Percentiles rank a stretch among this genome's conserved stretches.
Evolutionary conservation across 1,139 yeast species (phyloP).

Genomic region (Scheffersomyces segobiensis): DNA sequence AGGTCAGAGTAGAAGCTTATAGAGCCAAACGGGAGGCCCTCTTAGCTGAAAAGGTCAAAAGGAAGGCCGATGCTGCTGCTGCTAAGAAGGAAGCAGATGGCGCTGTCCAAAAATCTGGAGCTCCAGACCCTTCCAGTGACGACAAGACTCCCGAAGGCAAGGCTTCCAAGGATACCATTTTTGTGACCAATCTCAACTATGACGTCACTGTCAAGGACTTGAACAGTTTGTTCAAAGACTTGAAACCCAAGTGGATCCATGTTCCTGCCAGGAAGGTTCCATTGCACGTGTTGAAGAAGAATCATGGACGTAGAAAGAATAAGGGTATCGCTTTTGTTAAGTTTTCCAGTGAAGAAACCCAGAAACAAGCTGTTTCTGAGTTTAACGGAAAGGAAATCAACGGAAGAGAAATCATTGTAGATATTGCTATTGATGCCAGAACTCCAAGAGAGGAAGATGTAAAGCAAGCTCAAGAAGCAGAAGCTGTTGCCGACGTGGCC

Average conservation of each 20-base stretch:
- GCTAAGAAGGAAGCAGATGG: slow-evolving; percentile 20
- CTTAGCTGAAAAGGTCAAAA: slow-evolving; percentile 26
- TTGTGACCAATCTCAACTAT: slow-evolving; percentile 59
- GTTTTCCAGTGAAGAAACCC: slow-evolving; percentile 48
- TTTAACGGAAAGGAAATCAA: slow-evolving; percentile 53
- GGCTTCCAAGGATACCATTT: slow-evolving; percentile 51
- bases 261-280: slow-evolving; percentile 55
- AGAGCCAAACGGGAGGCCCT: slow-evolving; percentile 30
- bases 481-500: slow-evolving; percentile 3
- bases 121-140: slow-evolving; percentile 11
- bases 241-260: slow-evolving; percentile 55
- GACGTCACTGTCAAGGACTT: slow-evolving; percentile 46
- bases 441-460: slow-evolving; percentile 23
- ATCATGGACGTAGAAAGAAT: slow-evolving; percentile 41
- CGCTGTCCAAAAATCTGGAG: slow-evolving; percentile 9
- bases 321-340: slow-evolving; percentile 67
- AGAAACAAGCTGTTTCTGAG: slow-evolving; percentile 49
- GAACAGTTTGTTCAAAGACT: slow-evolving; percentile 44
- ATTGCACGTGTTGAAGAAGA: slow-evolving; percentile 35
- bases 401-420: slow-evolving; percentile 56
- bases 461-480: slow-evolving; percentile 4
- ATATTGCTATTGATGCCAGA: slow-evolving; percentile 56
- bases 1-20: slow-evolving; percentile 37
- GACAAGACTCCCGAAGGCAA: slow-evolving; percentile 49
- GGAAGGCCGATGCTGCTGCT: slow-evolving; percentile 16